These are phyloP conservation scores for Penicillium brevicompactum DNA, from an alignment of 2,329 filamentous ascomycete genomes.

Conservation along the genomic window DNA sequence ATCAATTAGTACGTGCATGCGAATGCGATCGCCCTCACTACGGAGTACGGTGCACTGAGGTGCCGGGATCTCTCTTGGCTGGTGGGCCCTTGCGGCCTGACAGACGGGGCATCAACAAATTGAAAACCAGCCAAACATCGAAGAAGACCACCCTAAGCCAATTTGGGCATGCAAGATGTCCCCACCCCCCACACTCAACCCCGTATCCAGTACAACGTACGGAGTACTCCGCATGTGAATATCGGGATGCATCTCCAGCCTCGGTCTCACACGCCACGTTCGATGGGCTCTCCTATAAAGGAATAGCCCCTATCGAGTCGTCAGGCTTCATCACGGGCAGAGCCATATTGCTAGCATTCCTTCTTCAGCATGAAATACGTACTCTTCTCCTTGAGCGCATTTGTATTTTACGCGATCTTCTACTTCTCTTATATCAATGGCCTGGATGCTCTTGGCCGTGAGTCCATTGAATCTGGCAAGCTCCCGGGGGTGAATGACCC, in stretches of 20 bases:
- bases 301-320: too few species aligned
- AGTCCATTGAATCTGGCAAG: constrained; percentile 24
- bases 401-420: constrained; percentile 37
- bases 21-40: too few species aligned
- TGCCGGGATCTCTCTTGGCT: too few species aligned
- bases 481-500: constrained; percentile 31
- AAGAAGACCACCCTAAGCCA: constrained; percentile 8
- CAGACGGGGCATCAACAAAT: not conserved
- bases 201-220: not conserved
- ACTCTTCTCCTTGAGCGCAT: constrained; percentile 34
- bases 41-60: too few species aligned
- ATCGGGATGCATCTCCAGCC: not conserved
- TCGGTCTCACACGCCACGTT: constrained; percentile 1
- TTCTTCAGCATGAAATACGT: constrained; percentile 23
- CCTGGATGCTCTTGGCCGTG: constrained; percentile 21
- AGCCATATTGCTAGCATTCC: too few species aligned
- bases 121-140: not conserved
- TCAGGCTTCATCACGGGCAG: not conserved
- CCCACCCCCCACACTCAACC: not conserved
- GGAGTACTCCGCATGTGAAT: not conserved
- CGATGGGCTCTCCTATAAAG: not conserved
- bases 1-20: too few species aligned
- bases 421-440: constrained; percentile 38
- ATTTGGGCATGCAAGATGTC: constrained; percentile 21
- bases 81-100: not conserved